Percentiles rank a stretch among this genome's conserved stretches.
Conservation (phyloP, 2,329 filamentous ascomycete genomes). For the Diaporthe sp. region DNA sequence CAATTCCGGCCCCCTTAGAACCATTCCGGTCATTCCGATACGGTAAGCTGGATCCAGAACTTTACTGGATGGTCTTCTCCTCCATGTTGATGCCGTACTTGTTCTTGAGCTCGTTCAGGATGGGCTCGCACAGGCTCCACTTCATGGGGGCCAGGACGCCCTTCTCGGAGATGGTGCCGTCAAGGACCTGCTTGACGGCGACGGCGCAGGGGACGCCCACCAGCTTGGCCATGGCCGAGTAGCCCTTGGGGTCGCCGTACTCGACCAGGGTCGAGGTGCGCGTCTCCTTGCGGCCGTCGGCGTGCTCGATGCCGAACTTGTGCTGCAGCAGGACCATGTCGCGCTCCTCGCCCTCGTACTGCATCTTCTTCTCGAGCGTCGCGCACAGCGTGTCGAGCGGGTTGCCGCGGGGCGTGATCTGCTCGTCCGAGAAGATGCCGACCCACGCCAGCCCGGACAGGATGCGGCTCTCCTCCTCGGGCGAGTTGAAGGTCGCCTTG, state of each 20-base stretch:
- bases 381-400: conserved; percentile 93
- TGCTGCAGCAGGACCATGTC: conserved; percentile 88
- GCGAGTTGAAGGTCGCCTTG: conserved; percentile 79
- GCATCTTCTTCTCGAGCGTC: conserved; percentile 90
- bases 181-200: conserved; percentile 83
- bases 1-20: background rate
- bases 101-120: conserved; percentile 84
- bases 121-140: conserved; percentile 77
- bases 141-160: conserved; percentile 85
- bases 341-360: conserved; percentile 85
- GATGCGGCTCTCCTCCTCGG: conserved; percentile 78
- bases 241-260: conserved; percentile 83
- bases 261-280: conserved; percentile 85
- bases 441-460: conserved; percentile 80
- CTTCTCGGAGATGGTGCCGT: conserved; percentile 80
- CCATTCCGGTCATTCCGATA: background rate
- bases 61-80: conserved; percentile 72
- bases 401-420: conserved; percentile 81
- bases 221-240: conserved; percentile 86
- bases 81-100: conserved; percentile 81
- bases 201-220: conserved; percentile 78
- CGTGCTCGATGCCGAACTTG: conserved; percentile 87
- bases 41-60: conserved; percentile 15
- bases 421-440: conserved; percentile 75
- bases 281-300: conserved; percentile 83